Percentiles rank a stretch among this genome's conserved stretches.
Conservation (phyloP, 2,329 filamentous ascomycete species). For the Penicillium sp. region DNA sequence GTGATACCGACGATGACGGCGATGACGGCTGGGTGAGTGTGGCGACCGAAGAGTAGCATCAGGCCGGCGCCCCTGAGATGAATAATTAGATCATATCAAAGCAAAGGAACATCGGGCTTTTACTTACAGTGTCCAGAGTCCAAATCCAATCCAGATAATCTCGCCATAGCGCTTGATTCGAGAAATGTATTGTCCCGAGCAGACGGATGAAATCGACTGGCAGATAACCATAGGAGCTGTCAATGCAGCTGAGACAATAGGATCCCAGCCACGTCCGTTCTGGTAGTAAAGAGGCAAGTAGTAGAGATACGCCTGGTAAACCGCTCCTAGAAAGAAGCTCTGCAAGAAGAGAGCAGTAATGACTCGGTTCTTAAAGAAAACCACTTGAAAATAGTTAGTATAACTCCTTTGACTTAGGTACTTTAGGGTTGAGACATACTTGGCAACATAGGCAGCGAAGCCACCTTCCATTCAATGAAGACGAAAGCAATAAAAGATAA, state of each 20-base stretch:
- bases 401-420: too few species aligned
- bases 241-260: constrained; percentile 53
- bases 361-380: constrained; percentile 57
- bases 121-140: constrained; percentile 49
- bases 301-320: constrained; percentile 62
- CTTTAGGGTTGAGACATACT: constrained; percentile 22
- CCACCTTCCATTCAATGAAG: constrained; percentile 57
- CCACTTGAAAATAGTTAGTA: constrained; percentile 24
- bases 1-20: constrained; percentile 53
- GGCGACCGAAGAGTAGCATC: constrained; percentile 50
- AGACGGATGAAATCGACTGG: constrained; percentile 43
- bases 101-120: fast-evolving
- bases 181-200: constrained; percentile 60
- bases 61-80: constrained; percentile 51
- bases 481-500: constrained; percentile 52
- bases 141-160: constrained; percentile 54
- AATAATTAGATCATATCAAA: background rate
- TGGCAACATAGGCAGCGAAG: constrained; percentile 60
- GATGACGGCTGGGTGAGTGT: constrained; percentile 51
- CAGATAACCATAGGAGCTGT: constrained; percentile 52
- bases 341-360: constrained; percentile 59
- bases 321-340: constrained; percentile 61
- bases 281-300: constrained; percentile 65
- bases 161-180: constrained; percentile 59
- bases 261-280: constrained; percentile 52